These are phyloP conservation scores for Diaporthe batatas DNA, from an alignment of 2,329 filamentous ascomycete genomes.

Conservation along the genomic window DNA sequence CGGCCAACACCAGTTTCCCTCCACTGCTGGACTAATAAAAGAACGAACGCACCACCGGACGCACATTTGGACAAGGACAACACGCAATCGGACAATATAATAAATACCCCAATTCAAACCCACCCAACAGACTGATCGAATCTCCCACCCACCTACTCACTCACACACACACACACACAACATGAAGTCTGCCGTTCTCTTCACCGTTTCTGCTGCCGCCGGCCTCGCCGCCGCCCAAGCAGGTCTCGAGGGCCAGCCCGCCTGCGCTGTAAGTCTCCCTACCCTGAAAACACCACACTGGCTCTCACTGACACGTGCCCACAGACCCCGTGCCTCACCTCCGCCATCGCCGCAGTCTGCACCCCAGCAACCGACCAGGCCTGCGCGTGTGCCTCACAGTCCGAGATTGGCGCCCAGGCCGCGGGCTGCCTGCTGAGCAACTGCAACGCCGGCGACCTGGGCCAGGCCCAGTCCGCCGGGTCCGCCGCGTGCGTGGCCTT, in stretches of 20 bases:
- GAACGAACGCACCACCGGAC: no score
- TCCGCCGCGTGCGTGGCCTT: constrained; percentile 49
- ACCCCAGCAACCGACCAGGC: constrained; percentile 55
- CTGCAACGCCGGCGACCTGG: constrained; percentile 49
- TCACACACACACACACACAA: constrained; percentile 35
- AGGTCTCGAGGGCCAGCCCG: constrained; percentile 52
- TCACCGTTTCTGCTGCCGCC: constrained; percentile 47
- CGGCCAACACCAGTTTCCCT: not conserved
- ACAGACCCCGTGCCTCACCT: constrained; percentile 61
- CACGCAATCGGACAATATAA: no score
- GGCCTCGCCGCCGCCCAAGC: constrained; percentile 51
- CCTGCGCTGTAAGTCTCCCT: constrained; percentile 52
- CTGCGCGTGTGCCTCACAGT: constrained; percentile 64
- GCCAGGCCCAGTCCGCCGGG: constrained; percentile 50
- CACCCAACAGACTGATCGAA: no score
- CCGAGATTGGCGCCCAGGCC: constrained; percentile 49
- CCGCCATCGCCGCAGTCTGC: constrained; percentile 64
- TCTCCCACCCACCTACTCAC: not conserved
- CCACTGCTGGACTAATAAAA: not conserved
- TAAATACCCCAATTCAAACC: no score
- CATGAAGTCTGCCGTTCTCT: constrained; percentile 49
- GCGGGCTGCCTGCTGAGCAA: constrained; percentile 50
- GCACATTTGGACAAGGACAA: no score
- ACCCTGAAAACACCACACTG: not conserved
- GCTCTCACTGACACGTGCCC: not conserved